Base-by-base conservation (phyloP, 306 rosid genomes). In the Vigna unguiculata region DNA sequence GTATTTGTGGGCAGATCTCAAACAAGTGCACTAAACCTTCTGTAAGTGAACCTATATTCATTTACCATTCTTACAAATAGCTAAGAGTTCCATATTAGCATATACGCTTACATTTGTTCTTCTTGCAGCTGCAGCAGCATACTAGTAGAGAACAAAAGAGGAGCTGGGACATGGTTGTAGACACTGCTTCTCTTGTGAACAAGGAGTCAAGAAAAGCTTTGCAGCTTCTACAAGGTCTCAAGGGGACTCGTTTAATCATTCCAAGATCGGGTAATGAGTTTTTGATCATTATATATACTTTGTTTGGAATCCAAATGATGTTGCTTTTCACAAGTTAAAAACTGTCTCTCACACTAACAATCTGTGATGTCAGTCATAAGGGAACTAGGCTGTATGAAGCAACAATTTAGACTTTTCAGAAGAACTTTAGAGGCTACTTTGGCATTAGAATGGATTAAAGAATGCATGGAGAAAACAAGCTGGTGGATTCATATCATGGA, bases 401-500 rank as follows among this genome's bases (percentile, higher is more conserved):
- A 63, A 36, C 80, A 71, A 0, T 71, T 83, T n/a, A 72, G 90
- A 48, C 72, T 90, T 22, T 87, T 90, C 20, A 80, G 86, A 79
- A 90, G 85, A 81, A 80, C 66, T 46, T 76, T 90, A 28, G 86
- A 88, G 81, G 91, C 93, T 46, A 79, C 88, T 78, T 83, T 82
- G 82, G 87, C 78, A 2, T 86, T 88, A 60, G 85, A 88, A 80
- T 92, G 96, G 97, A 88, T 92, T 24, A 88, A 92, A 80, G 88
- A 90, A 43, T 88, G 93, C 54, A 77, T 87, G 89, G 72, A 58
- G 70, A 80, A 86, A 77, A 74, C 88, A 79, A 83, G 75, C 10
- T 82, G 90, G 94, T 95, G 97, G 97, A 88, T 95, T 88, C 91
- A 86, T 67, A 87, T 92, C 70, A 78, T 43, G 71, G 88, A 91